These are phyloP conservation scores for Talaromyces rugulosus DNA, from an alignment of 2,329 filamentous ascomycete genomes.

Conservation along the genomic window DNA sequence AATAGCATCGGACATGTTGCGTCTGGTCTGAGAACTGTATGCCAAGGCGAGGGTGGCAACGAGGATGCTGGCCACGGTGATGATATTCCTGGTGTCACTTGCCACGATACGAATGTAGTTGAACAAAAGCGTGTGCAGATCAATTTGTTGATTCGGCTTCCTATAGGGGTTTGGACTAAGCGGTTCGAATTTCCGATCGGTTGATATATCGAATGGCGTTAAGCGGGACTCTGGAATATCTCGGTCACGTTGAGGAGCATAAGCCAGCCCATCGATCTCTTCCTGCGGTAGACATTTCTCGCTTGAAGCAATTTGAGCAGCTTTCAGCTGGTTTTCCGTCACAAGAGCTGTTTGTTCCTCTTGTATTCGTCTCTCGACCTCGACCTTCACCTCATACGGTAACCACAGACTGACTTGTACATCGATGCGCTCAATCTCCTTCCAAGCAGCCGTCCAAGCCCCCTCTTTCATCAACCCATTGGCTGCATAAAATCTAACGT, in stretches of 20 bases:
- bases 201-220: background rate
- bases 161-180: background rate
- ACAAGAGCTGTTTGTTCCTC: slow-evolving; percentile 34
- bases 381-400: slow-evolving; percentile 48
- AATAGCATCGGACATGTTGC: slow-evolving; percentile 2
- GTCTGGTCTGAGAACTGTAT: background rate
- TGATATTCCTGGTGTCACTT: slow-evolving; percentile 48
- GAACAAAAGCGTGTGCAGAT: slow-evolving; percentile 47
- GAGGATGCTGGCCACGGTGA: slow-evolving; percentile 41
- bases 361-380: slow-evolving; percentile 43
- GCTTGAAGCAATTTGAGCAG: background rate
- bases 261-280: slow-evolving; percentile 9
- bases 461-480: slow-evolving; percentile 91
- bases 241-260: slow-evolving; percentile 18
- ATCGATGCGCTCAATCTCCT: slow-evolving; percentile 97
- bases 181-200: background rate
- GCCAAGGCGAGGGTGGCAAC: slow-evolving; percentile 34
- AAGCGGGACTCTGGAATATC: slow-evolving; percentile 14
- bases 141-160: slow-evolving; percentile 37
- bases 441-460: slow-evolving; percentile 92
- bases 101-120: slow-evolving; percentile 53
- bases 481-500: slow-evolving; percentile 83
- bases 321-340: slow-evolving; percentile 17
- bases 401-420: slow-evolving; percentile 78
- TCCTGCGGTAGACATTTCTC: slow-evolving; percentile 5